A percentile compares a stretch with the other conserved stretches of the same genome.
phyloP scores from a whole-genome alignment of 352 stramenopile species.

The Pythium insidiosum region DNA sequence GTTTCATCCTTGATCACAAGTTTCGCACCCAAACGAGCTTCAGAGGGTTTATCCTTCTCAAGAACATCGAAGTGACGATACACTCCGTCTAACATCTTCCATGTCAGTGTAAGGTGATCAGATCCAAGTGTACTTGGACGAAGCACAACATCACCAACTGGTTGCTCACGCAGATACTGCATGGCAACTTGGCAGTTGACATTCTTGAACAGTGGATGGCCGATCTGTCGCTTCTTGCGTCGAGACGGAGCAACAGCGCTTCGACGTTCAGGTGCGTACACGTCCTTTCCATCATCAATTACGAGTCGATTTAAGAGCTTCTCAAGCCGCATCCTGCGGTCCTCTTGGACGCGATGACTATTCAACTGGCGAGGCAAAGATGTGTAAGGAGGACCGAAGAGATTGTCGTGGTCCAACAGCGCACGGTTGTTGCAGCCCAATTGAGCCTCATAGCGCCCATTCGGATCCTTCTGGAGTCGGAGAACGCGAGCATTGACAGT shows the following conservation, averaged over 20 bases:
- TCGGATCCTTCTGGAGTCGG: slow-evolving; percentile 53
- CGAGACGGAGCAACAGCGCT: slow-evolving; percentile 26
- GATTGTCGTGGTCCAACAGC: slow-evolving; percentile 63
- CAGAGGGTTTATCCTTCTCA: slow-evolving; percentile 82
- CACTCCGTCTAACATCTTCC: slow-evolving; percentile 83
- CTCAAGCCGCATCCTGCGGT: slow-evolving; percentile 66
- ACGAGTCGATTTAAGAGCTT: slow-evolving; percentile 66
- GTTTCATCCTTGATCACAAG: slow-evolving; percentile 84
- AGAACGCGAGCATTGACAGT: slow-evolving; percentile 86
- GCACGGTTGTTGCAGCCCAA: slow-evolving; percentile 72
- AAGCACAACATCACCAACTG: slow-evolving; percentile 79
- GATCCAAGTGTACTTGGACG: slow-evolving; percentile 74
- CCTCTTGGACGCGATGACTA: slow-evolving; percentile 39
- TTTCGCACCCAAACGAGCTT: slow-evolving; percentile 70
- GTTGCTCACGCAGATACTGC: slow-evolving; percentile 71
- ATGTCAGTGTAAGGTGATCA: slow-evolving; percentile 83
- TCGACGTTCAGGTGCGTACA: slow-evolving; percentile 15
- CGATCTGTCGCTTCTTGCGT: slow-evolving; percentile 84
- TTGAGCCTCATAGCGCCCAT: slow-evolving; percentile 66
- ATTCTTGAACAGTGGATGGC: slow-evolving; percentile 80
- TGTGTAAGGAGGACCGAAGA: too few species aligned
- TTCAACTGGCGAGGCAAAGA: slow-evolving; percentile 54
- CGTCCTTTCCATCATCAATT: slow-evolving; percentile 70
- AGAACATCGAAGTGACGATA: slow-evolving; percentile 86
- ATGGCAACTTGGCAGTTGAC: slow-evolving; percentile 80